phyloP scores from a whole-genome alignment of 176 grass and related monocot genomes.

The Ananas comosus region DNA sequence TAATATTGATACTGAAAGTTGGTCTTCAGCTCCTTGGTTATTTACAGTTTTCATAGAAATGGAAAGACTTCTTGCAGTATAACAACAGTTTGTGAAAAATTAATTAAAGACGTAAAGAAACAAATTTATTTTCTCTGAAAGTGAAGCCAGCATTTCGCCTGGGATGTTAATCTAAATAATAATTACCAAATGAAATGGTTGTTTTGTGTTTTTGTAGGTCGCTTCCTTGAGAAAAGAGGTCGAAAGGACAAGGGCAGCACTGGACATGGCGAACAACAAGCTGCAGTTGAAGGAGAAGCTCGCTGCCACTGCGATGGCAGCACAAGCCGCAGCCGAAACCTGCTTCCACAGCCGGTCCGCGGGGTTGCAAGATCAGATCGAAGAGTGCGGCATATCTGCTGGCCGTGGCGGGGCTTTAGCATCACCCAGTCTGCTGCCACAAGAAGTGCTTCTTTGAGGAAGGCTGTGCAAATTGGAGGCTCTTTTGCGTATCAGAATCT shows the following conservation, averaged over 20 bases:
- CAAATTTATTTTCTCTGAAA: too few species aligned
- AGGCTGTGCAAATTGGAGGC: slow-evolving; percentile 54
- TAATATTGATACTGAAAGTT: not conserved
- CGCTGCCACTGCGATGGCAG: slow-evolving; percentile 55
- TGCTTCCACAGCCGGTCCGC: slow-evolving; percentile 63
- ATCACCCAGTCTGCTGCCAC: slow-evolving; percentile 24
- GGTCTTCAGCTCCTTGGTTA: too few species aligned
- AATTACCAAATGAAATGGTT: not conserved
- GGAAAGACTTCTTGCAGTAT: too few species aligned
- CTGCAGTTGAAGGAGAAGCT: slow-evolving; percentile 52
- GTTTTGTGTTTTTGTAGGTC: slow-evolving; percentile 25
- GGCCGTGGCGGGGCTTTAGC: slow-evolving; percentile 55
- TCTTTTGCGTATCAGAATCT: slow-evolving; percentile 50
- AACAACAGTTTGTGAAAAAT: too few species aligned
- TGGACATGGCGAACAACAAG: slow-evolving; percentile 45
- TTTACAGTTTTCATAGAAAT: too few species aligned
- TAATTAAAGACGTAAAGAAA: too few species aligned
- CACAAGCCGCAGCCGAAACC: slow-evolving; percentile 60
- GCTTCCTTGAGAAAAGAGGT: slow-evolving; percentile 50
- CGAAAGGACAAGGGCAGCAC: slow-evolving; percentile 31
- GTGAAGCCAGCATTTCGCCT: too few species aligned
- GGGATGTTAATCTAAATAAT: too few species aligned
- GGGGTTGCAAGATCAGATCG: slow-evolving; percentile 48
- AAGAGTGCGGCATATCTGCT: slow-evolving; percentile 53
- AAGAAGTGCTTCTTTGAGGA: slow-evolving; percentile 33